These are phyloP conservation scores for Trifolium subterraneum DNA, from an alignment of 306 rosid genomes.

Conservation along the genomic window DNA sequence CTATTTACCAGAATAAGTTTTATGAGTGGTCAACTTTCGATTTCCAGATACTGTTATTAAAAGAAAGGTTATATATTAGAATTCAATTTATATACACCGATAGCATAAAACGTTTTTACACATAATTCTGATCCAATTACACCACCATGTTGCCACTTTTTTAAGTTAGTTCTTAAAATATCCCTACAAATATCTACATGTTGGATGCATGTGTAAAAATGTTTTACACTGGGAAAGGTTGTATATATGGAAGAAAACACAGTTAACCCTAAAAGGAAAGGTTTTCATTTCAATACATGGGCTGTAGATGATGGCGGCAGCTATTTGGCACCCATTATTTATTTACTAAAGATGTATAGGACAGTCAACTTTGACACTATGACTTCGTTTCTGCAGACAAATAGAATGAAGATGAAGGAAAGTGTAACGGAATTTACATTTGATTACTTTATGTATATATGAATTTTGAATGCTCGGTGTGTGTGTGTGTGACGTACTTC, in stretches of 20 bases:
- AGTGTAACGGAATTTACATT: background rate
- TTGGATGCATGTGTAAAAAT: too few species aligned
- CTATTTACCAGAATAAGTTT: constrained; percentile 1
- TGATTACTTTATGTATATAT: constrained; percentile 31
- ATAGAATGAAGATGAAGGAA: constrained; percentile 17
- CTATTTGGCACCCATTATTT: background rate
- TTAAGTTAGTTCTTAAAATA: too few species aligned
- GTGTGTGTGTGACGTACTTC: background rate
- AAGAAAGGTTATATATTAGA: background rate
- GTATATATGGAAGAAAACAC: background rate
- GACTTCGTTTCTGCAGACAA: constrained; percentile 16
- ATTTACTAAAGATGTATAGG: background rate
- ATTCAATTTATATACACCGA: too few species aligned
- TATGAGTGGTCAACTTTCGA: background rate
- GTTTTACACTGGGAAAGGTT: too few species aligned
- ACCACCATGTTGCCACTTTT: too few species aligned
- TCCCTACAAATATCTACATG: too few species aligned
- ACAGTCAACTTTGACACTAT: constrained; percentile 18
- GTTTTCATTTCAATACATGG: background rate
- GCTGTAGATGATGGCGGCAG: constrained; percentile 7
- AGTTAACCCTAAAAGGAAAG: background rate
- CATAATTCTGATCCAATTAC: too few species aligned
- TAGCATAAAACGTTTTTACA: too few species aligned
- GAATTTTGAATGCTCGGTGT: constrained; percentile 12
- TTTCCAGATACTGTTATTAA: background rate